These are phyloP conservation scores for Botryotinia globosa DNA, from an alignment of 2,329 filamentous ascomycete genomes.

Conservation along the genomic window DNA sequence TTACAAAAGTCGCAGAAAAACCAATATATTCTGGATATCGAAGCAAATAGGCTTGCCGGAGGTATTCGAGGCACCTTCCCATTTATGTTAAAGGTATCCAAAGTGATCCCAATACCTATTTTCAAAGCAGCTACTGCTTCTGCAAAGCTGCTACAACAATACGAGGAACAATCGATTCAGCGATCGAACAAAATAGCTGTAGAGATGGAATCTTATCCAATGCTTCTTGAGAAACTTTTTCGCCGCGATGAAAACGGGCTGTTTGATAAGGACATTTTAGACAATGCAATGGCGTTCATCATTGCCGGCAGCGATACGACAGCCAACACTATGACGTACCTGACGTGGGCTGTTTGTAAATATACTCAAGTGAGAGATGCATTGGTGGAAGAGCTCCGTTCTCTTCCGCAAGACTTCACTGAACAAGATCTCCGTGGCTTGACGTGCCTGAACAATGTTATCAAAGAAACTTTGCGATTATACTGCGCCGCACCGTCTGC, in stretches of 20 bases:
- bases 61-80: not conserved
- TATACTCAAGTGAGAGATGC: not conserved
- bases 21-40: not conserved
- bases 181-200: not conserved
- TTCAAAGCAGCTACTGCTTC: not conserved
- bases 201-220: not conserved
- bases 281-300: not conserved
- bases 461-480: not conserved
- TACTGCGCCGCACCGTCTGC: not conserved
- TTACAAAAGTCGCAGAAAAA: not conserved
- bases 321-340: not conserved
- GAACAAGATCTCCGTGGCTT: not conserved
- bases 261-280: not conserved
- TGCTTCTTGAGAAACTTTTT: not conserved
- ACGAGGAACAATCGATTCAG: not conserved
- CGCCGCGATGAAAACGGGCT: not conserved
- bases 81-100: not conserved
- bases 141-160: not conserved
- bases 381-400: not conserved
- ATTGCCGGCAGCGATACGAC: not conserved
- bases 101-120: not conserved
- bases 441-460: not conserved
- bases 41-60: not conserved
- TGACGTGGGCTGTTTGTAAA: not conserved
- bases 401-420: not conserved